phyloP scores from a whole-genome alignment of 805 yeast species.

The Maudiozyma bulderi region DNA sequence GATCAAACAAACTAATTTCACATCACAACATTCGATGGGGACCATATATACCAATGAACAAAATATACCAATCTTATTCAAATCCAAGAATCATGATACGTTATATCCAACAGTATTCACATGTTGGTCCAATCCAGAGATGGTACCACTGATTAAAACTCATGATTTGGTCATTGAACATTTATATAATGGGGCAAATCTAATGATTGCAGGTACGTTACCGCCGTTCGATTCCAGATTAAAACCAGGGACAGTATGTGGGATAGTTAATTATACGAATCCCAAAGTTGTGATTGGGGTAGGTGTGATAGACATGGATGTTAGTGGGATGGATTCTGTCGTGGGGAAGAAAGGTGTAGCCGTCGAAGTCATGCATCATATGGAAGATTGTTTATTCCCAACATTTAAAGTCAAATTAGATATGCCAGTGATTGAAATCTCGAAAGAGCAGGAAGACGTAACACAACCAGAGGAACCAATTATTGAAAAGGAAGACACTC shows the following conservation, averaged over 20 bases:
- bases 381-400: constrained; percentile 54
- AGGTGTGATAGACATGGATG: constrained; percentile 47
- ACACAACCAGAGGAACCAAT: constrained; percentile 1
- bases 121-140: constrained; percentile 56
- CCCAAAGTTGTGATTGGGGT: constrained; percentile 65
- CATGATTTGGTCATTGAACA: constrained; percentile 60
- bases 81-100: constrained; percentile 41
- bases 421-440: constrained; percentile 31
- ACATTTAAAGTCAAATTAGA: constrained; percentile 38
- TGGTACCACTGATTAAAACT: constrained; percentile 62
- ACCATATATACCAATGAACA: constrained; percentile 51
- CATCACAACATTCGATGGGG: constrained; percentile 46
- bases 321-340: constrained; percentile 37
- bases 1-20: constrained; percentile 58
- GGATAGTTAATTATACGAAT: constrained; percentile 48
- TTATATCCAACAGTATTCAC: constrained; percentile 65
- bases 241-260: constrained; percentile 53
- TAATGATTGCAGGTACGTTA: constrained; percentile 64
- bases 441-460: constrained; percentile 2
- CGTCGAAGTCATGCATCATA: constrained; percentile 57
- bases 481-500: constrained; percentile 5
- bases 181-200: constrained; percentile 68
- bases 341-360: constrained; percentile 72
- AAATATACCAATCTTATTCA: constrained; percentile 67
- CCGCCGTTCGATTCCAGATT: constrained; percentile 47